Evolutionary conservation across 2,329 filamentous ascomycete species (phyloP), one percentile per base, ranked within the genome.

Genomic region (Penicillium fuscoglaucum): DNA sequence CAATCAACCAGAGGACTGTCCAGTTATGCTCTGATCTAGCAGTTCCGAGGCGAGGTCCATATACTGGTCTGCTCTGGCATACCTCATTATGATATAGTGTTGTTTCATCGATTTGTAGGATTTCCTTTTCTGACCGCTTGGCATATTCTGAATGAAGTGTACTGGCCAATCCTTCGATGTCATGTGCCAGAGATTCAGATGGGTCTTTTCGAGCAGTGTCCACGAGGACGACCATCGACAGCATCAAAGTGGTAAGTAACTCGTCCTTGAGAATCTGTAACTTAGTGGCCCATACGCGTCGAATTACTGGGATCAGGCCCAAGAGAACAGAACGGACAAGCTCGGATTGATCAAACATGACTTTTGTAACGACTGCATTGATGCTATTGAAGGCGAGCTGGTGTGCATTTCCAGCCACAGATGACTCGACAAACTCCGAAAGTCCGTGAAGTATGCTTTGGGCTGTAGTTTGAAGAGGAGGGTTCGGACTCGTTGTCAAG

Each of bases 61-160:
- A 74, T 31, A 70, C 62, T 26, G 64, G 67, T 24, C 62, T 58
- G n/a, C 76, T 68, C 13, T 83, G 74, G 15, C 74, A 74, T 21
- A 50, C 49, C 9, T 55, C 61, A 28, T 48, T 58, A 35, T 66
- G 61, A 70, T 69, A 78, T 68, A 90, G 89, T 0, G 81, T 78
- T 28, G 97, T 71, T 66, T 97, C 90, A 60, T 90, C 86, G n/a
- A 96, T 76, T 62, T 91, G 89, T 12, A 98, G 80, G 39, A 88
- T 84, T 48, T 90, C 87, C 58, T 86, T 85, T 48, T 90, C 86
- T 37, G 86, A 81, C 60, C 91, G 84, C 62, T 82, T 87, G 4
- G 85, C 81, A 73, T 98, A 98, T 68, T 97, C 93, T 9, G 78
- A 78, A 78, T 88, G 89, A n/a, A 99, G 76, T 4, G 83, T 80